A percentile compares a stretch with the other conserved stretches of the same genome.
These are phyloP conservation scores for Solanum dulcamara DNA, from an alignment of 257 asterid species.

Conservation along the genomic window DNA sequence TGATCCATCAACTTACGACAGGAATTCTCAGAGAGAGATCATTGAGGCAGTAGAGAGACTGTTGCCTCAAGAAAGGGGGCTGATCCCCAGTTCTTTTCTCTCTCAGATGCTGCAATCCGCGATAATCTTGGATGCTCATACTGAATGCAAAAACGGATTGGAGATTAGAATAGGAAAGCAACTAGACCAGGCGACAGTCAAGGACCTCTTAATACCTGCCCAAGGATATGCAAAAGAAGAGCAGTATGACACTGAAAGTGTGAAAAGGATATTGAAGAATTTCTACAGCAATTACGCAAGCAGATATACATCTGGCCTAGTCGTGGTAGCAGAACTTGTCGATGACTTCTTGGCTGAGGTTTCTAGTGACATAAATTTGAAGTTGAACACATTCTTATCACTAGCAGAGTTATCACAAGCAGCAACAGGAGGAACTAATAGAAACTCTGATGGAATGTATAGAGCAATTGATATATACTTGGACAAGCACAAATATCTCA, in stretches of 20 bases:
- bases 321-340: conserved; percentile 34
- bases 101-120: conserved; percentile 48
- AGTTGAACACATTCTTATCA: conserved; percentile 23
- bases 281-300: conserved; percentile 36
- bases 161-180: conserved; percentile 66
- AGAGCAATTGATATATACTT: conserved; percentile 53
- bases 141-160: conserved; percentile 38
- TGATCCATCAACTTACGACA: conserved; percentile 4
- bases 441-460: conserved; percentile 43
- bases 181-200: conserved; percentile 33
- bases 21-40: conserved; percentile 30
- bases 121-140: conserved; percentile 24
- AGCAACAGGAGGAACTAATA: conserved; percentile 22
- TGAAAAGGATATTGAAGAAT: conserved; percentile 51
- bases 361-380: conserved; percentile 51
- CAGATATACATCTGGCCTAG: conserved; percentile 11
- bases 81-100: conserved; percentile 34
- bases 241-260: conserved; percentile 42
- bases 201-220: conserved; percentile 50
- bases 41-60: conserved; percentile 47
- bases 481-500: conserved; percentile 58
- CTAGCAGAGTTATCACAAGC: conserved; percentile 39
- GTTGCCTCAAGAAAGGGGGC: conserved; percentile 26
- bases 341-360: conserved; percentile 55
- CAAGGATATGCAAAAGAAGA: conserved; percentile 49